Evolutionary conservation across 441 rosid species (phyloP).

Genomic region (Corymbia calophylla): DNA sequence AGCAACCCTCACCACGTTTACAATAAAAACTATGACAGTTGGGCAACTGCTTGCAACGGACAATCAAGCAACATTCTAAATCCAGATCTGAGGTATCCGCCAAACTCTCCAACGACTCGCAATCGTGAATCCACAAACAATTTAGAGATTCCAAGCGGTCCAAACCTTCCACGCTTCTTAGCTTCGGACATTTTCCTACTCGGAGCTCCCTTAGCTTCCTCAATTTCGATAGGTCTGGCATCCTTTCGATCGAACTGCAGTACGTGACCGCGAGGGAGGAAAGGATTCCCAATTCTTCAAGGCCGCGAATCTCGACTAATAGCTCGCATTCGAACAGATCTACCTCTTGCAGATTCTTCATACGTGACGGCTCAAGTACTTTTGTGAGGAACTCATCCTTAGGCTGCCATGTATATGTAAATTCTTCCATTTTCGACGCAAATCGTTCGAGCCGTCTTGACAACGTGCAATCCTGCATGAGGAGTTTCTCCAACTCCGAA

Average conservation of each 20-base stretch:
- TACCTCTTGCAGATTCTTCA: not conserved
- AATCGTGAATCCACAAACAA: not conserved
- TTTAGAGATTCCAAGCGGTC: not conserved
- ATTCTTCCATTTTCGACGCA: not conserved
- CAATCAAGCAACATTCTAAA: not conserved
- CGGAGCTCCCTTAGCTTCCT: not conserved
- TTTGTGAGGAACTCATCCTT: not conserved
- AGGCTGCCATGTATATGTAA: not conserved
- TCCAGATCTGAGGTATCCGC: not conserved
- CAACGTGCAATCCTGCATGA: fast-evolving
- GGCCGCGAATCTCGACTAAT: not conserved
- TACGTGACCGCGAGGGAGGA: not conserved
- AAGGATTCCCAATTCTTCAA: not conserved
- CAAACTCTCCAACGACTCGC: not conserved
- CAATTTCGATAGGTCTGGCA: not conserved
- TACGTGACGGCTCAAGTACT: not conserved
- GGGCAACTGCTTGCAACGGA: not conserved
- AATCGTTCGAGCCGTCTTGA: not conserved
- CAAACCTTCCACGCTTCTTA: not conserved
- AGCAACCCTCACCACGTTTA: not conserved
- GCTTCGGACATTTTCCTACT: not conserved
- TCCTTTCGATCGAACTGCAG: not conserved
- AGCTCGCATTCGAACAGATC: not conserved
- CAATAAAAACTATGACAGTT: not conserved
- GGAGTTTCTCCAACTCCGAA: not conserved